Evolutionary conservation across 2,329 filamentous ascomycete genomes (phyloP).

Genomic region (Aspergillus sp.): DNA sequence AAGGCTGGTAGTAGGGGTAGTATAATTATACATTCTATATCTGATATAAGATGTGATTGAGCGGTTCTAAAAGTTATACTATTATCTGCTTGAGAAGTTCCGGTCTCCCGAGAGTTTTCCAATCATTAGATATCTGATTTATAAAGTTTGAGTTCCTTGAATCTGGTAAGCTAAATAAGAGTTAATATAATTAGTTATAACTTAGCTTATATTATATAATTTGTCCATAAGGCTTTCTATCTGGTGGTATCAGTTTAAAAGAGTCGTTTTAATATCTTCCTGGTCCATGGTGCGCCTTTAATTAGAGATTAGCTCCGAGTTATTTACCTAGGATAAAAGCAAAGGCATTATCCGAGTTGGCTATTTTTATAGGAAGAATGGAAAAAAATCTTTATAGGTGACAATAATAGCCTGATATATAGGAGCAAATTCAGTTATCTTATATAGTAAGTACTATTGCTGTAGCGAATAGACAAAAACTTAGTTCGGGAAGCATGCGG

Average conservation of each 20-base stretch:
- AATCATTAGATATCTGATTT: neutral
- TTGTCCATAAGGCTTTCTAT: neutral
- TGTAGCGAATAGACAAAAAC: neutral
- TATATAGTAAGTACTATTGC: neutral
- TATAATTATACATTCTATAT: neutral
- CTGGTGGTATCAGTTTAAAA: conserved; percentile 1
- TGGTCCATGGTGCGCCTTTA: neutral
- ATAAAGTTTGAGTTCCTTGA: conserved; percentile 2
- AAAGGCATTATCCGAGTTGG: neutral
- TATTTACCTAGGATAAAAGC: neutral
- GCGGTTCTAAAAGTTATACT: neutral
- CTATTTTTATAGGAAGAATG: neutral
- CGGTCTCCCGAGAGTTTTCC: neutral
- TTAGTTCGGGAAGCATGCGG: neutral
- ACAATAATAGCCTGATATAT: neutral
- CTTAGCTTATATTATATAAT: neutral
- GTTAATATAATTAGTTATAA: neutral
- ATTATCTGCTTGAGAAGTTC: neutral
- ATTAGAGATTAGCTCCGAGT: neutral
- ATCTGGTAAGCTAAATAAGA: conserved; percentile 2
- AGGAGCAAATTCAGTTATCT: neutral
- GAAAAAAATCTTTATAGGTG: neutral
- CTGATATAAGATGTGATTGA: neutral
- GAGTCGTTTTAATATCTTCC: neutral
- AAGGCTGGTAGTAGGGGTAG: conserved; percentile 1